phyloP scores from a whole-genome alignment of 805 yeast species.

The Pichia insulana region DNA sequence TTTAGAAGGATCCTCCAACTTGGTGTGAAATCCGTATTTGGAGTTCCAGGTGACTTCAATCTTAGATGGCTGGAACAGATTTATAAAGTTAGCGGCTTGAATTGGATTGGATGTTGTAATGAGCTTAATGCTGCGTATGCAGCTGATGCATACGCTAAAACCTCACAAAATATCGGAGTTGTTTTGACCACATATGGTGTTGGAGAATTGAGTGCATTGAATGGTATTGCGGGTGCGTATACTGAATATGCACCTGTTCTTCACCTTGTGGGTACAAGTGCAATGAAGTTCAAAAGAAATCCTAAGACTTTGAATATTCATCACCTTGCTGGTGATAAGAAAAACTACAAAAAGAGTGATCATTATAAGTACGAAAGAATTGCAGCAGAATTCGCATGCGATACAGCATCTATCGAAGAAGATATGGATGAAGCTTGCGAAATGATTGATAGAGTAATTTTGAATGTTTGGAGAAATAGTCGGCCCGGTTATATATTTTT shows the following conservation, averaged over 20 bases:
- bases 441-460: slow-evolving; percentile 65
- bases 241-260: slow-evolving; percentile 83
- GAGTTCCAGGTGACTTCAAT: slow-evolving; percentile 79
- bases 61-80: slow-evolving; percentile 61
- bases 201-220: slow-evolving; percentile 76
- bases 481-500: slow-evolving; percentile 81
- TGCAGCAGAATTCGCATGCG: slow-evolving; percentile 47
- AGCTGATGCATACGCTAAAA: slow-evolving; percentile 81
- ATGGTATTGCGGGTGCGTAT: slow-evolving; percentile 82
- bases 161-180: slow-evolving; percentile 60
- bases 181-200: slow-evolving; percentile 84
- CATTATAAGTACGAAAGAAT: slow-evolving; percentile 59
- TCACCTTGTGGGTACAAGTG: slow-evolving; percentile 65
- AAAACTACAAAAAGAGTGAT: slow-evolving; percentile 48
- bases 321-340: slow-evolving; percentile 49
- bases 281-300: slow-evolving; percentile 13
- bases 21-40: slow-evolving; percentile 61
- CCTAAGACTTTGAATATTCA: slow-evolving; percentile 31
- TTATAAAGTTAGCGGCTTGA: slow-evolving; percentile 62
- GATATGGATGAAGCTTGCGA: slow-evolving; percentile 41
- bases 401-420: slow-evolving; percentile 38
- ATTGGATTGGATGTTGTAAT: slow-evolving; percentile 89
- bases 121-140: slow-evolving; percentile 85
- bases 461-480: slow-evolving; percentile 43
- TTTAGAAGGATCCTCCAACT: slow-evolving; percentile 35